A percentile compares a stretch with the other conserved stretches of the same genome.
Conservation (phyloP, 331 rosid genomes). For the Ulmus americana region DNA sequence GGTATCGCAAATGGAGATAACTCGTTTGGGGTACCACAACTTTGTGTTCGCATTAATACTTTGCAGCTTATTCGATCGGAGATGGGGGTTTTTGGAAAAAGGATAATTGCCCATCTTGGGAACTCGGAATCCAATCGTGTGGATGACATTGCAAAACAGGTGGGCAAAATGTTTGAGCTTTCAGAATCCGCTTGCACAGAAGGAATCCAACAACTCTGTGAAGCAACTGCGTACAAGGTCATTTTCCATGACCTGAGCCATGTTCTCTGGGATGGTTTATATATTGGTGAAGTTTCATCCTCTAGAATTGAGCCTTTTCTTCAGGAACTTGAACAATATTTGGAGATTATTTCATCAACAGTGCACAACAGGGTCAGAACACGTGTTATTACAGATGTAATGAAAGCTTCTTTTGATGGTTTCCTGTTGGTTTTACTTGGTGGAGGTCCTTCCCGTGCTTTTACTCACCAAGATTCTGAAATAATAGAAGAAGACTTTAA, state of each 20-base stretch:
- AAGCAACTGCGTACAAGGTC: conserved; percentile 75
- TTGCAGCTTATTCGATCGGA: conserved; percentile 68
- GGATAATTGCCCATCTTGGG: conserved; percentile 57
- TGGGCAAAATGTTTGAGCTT: conserved; percentile 61
- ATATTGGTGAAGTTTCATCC: conserved; percentile 55
- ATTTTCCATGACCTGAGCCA: conserved; percentile 68
- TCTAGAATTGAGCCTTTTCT: conserved; percentile 79
- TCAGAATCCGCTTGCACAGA: conserved; percentile 69
- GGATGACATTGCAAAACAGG: conserved; percentile 44
- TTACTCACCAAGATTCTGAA: conserved; percentile 58
- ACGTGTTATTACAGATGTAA: conserved; percentile 59
- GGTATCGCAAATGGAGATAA: conserved; percentile 58
- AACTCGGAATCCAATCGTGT: conserved; percentile 49
- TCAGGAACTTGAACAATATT: conserved; percentile 71
- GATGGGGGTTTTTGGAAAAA: conserved; percentile 73
- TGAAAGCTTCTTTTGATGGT: conserved; percentile 95
- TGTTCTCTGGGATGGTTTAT: conserved; percentile 72
- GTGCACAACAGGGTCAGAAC: conserved; percentile 74
- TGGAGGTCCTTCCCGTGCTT: conserved; percentile 85
- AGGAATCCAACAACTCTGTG: conserved; percentile 82
- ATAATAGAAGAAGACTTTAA: conserved; percentile 79
- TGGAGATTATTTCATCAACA: conserved; percentile 63
- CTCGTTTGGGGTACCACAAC: conserved; percentile 61
- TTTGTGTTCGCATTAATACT: conserved; percentile 78
- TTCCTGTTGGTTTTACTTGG: conserved; percentile 83